A percentile compares a stretch with the other conserved stretches of the same genome.
phyloP scores from a whole-genome alignment of 441 rosid species.

The Populus hybrid region DNA sequence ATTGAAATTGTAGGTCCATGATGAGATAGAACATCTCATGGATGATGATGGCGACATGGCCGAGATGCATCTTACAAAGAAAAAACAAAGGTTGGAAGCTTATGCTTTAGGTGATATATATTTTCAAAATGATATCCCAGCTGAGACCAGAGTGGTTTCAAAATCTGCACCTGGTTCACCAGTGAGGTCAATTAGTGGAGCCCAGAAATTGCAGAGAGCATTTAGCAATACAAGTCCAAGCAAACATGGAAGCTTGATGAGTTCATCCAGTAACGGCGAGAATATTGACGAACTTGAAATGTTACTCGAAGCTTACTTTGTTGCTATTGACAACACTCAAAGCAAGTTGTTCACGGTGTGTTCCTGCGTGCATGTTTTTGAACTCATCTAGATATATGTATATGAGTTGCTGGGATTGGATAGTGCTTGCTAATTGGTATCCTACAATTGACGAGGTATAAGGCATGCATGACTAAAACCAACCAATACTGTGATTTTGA shows the following conservation, averaged over 20 bases:
- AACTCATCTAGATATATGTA: constrained; percentile 9
- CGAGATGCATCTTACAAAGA: constrained; percentile 96
- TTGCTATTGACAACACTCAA: constrained; percentile 68
- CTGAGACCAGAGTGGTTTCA: constrained; percentile 40
- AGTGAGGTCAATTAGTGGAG: constrained; percentile 49
- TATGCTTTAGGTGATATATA: constrained; percentile 43
- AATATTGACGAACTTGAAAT: constrained; percentile 93
- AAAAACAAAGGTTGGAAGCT: constrained; percentile 72
- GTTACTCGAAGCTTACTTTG: constrained; percentile 95
- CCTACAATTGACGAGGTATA: background rate
- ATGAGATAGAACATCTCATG: constrained; percentile 96
- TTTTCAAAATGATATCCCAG: constrained; percentile 37
- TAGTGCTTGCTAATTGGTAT: background rate
- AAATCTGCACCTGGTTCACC: constrained; percentile 94
- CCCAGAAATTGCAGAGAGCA: constrained; percentile 70
- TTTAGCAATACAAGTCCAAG: constrained; percentile 76
- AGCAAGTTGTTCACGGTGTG: constrained; percentile 82
- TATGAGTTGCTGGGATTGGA: constrained; percentile 5
- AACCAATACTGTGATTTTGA: background rate
- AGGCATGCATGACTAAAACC: constrained; percentile 1
- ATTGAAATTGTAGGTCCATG: constrained; percentile 64
- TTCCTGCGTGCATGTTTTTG: constrained; percentile 6
- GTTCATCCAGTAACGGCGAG: constrained; percentile 59
- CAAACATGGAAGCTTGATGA: constrained; percentile 62
- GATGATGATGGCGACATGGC: constrained; percentile 99